Conservation (phyloP, 1,284 basidiomycete species). For the Ganoderma multipileum region DNA sequence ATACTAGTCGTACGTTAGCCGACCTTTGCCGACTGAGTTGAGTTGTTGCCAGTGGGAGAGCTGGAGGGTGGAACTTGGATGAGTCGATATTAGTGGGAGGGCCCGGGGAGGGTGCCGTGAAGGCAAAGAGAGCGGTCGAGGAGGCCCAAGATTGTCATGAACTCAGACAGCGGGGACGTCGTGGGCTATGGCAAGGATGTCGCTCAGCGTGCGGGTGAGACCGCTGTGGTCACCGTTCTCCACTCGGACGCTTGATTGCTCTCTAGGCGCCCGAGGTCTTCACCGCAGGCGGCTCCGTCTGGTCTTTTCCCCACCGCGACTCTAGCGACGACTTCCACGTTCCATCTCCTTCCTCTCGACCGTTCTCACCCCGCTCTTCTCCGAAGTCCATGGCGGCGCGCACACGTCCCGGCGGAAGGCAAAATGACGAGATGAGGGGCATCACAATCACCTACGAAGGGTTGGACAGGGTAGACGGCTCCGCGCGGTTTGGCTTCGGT, state of each 20-base stretch:
- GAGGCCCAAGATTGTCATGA: slow-evolving; percentile 3
- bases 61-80: background rate
- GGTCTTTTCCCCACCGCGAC: background rate
- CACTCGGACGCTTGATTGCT: background rate
- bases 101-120: slow-evolving; percentile 13
- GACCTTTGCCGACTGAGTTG: background rate
- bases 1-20: background rate
- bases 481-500: slow-evolving; percentile 72
- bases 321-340: slow-evolving; percentile 1
- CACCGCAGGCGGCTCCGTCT: background rate
- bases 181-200: background rate
- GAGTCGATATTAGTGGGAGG: background rate
- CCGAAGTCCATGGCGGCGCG: background rate
- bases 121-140: slow-evolving; percentile 2
- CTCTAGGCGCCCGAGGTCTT: background rate
- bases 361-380: background rate
- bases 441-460: slow-evolving; percentile 48
- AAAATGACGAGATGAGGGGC: slow-evolving; percentile 36
- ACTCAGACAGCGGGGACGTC: background rate
- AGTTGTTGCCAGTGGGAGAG: background rate
- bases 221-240: background rate
- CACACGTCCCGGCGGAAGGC: slow-evolving; percentile 39
- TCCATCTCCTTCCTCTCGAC: background rate
- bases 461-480: slow-evolving; percentile 67
- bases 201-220: background rate